A percentile compares a stretch with the other conserved stretches of the same genome.
Conservation (phyloP, 768 basidiomycete genomes). For the Podaxis mareebaensis region DNA sequence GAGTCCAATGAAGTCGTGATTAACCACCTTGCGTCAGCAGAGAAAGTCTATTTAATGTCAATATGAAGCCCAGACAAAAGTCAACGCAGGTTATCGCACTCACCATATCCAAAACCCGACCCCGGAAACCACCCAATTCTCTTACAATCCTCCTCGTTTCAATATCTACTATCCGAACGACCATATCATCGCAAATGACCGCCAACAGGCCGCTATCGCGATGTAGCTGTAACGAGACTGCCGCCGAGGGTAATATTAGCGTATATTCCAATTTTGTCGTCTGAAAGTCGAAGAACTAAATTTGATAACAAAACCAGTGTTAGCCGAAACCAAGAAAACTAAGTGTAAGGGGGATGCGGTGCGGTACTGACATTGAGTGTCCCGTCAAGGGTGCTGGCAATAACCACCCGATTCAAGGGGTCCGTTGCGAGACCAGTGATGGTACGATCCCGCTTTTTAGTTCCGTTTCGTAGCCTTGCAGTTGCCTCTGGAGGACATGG, state of each 20-base stretch:
- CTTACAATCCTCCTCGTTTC: constrained; percentile 88
- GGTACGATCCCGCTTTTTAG: constrained; percentile 48
- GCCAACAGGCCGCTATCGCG: constrained; percentile 85
- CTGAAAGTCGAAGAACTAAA: constrained; percentile 96
- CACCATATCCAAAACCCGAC: constrained; percentile 88
- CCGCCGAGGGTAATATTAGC: constrained; percentile 64
- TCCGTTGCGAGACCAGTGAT: constrained; percentile 88
- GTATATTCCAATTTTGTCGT: constrained; percentile 72
- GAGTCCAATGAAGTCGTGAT: constrained; percentile 88
- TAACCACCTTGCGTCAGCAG: constrained; percentile 94
- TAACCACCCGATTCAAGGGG: constrained; percentile 75
- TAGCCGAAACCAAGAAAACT: constrained; percentile 6
- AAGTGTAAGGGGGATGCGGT: background rate
- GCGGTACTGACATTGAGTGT: constrained; percentile 72
- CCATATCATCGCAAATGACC: constrained; percentile 81
- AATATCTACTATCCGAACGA: constrained; percentile 85
- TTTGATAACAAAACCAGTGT: background rate
- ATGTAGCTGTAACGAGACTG: constrained; percentile 74
- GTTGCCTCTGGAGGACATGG: constrained; percentile 56
- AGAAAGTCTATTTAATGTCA: constrained; percentile 68
- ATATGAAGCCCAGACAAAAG: constrained; percentile 11
- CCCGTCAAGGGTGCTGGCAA: constrained; percentile 88
- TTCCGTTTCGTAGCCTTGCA: constrained; percentile 38
- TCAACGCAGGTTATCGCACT: constrained; percentile 24
- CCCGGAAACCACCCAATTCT: constrained; percentile 82